Evolutionary conservation across 257 asterid species (phyloP), one percentile per base, ranked within the genome.

Genomic region (Nemophila menziesii): DNA sequence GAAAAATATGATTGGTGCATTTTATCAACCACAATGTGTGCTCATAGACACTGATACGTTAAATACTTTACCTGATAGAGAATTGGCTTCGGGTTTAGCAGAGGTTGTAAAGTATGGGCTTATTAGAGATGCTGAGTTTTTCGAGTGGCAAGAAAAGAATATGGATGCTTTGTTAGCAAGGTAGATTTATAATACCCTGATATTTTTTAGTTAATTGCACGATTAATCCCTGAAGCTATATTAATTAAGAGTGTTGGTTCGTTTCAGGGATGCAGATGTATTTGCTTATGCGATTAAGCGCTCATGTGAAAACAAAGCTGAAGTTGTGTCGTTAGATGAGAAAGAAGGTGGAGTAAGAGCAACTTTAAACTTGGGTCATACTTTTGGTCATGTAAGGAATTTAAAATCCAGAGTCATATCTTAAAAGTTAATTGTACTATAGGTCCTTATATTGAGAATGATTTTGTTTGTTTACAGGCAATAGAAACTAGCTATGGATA

Each of bases 11-110:
- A 90, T 90, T 26, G 99, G 99, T 34, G 93, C 99, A 45, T 90
- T 90, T 67, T 90, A 85, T 70, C 99, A 85, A 49, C 99, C 99
- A 33, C 96, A 90, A n/a, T 85, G 93, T 70, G 99, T 90, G 62
- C 89, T 90, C 39, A 27, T 90, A 55, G 99, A 90, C 74, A 90
- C 81, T 2, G 60, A 85, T 46, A 85, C 99, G n/a, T 62, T 90
- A 72, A 75, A 81, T 65, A 79, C 99, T 44, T 68, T 90, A 48
- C 99, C 96, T 1, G 94, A 74, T 54, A 72, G 94, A 52, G 96
- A 85, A 67, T 60, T 85, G 64, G 99, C 86, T 59, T 90, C 99
- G 4, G 99, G 99, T 46, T 92, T 90, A 52, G 92, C 96, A 16
- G 96, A 90, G 66, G 99, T 85, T 29, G 69, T 85, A 36, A 85